Percentiles rank a stretch among this genome's conserved stretches.
These are phyloP conservation scores for Allium fistulosum DNA, from an alignment of 106 monocot species.

Conservation along the genomic window DNA sequence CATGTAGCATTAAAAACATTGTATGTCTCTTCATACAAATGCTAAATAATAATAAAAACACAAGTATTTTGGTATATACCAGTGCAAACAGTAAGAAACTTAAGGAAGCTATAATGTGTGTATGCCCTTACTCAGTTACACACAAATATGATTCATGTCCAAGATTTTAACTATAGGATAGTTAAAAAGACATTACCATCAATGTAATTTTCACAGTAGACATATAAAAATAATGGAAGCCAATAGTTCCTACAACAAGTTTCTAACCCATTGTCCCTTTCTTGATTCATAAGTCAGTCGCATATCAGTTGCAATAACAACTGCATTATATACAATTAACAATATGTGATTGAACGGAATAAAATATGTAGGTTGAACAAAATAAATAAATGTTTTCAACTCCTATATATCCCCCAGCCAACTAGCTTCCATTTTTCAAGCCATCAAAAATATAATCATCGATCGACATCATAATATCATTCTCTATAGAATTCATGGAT, in stretches of 20 bases:
- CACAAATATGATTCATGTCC: too few relatives aligned
- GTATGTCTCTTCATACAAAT: too few relatives aligned
- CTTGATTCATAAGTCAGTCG: constrained; percentile 9
- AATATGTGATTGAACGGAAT: background rate
- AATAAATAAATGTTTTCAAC: background rate
- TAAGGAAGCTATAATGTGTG: background rate
- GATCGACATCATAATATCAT: too few relatives aligned
- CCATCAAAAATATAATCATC: background rate
- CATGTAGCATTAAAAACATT: too few relatives aligned
- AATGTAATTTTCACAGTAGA: background rate
- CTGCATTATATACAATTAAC: background rate
- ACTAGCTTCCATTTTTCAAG: background rate
- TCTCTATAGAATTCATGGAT: constrained; percentile 3
- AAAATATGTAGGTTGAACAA: background rate
- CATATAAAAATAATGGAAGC: constrained; percentile 1
- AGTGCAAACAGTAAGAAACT: background rate
- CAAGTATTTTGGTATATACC: too few relatives aligned
- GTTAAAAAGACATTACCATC: background rate
- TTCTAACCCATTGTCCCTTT: background rate
- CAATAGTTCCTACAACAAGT: background rate
- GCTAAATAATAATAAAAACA: too few relatives aligned
- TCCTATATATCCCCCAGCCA: constrained; percentile 13
- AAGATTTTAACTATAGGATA: background rate
- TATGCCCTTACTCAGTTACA: too few relatives aligned
- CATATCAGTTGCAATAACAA: constrained; percentile 1